Base-by-base conservation (phyloP, 345 rosid genomes). In the Dimocarpus longan region DNA sequence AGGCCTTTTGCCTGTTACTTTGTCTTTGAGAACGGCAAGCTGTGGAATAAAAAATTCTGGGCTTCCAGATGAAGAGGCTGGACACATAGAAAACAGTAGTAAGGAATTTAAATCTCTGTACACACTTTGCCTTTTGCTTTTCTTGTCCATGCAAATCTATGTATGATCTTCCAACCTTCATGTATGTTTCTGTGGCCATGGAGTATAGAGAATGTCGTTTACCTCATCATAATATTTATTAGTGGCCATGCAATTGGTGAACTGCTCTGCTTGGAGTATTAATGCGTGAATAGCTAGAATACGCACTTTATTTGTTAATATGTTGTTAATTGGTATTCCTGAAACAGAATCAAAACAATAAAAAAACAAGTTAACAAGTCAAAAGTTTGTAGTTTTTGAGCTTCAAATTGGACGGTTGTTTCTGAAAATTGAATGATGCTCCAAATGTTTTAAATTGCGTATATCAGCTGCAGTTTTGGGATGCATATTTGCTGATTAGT, bases 1-100 rank as follows among this genome's bases (percentile, higher is more conserved):
- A 79, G 99, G 98, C 82, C 93, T 94, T 81, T 79, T 96, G 85
- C 99, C 99, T 50, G 80, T 81, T 82, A 84, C 90, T 6, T 48
- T 96, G 76, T 90, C 98, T 42, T 86, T 96, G 85, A 85, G 84
- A 79, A 90, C 98, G 44, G 87, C 87, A 26, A 95, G 98, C 56
- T 96, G 98, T 85, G 99, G 99, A 80, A 93, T 96, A 81, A 88
- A 90, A 78, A 88, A 82, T 76, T 86, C 89, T 24, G 98, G 89
- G 78, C 85, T 93, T 85, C 88, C 88, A 73, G 90, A 88, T 82
- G 93, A 93, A 78, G 98, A 90, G 82, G 85, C 86, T 76, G 97
- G 87, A 37, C 91, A 91, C 81, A 77, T 83, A 82, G 97, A 92
- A 80, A 86, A 84, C 82, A 88, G 87, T 76, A 87, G 98, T 94